Base-by-base conservation (phyloP, 768 basidiomycete species). In the Psilocybe sp. region DNA sequence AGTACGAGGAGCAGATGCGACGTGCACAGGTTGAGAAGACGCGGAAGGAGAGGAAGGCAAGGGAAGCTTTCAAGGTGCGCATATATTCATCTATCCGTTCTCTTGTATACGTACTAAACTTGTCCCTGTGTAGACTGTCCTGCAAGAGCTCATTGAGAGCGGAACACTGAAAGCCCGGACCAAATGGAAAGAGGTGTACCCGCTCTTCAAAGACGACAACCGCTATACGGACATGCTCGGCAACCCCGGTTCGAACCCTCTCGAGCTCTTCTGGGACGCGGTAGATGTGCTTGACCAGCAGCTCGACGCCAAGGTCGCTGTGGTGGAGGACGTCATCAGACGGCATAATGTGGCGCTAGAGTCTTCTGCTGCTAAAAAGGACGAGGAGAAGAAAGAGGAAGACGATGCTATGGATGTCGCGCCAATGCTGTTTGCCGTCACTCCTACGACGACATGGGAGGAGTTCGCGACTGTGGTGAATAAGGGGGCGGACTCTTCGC, bases 251-350 rank as follows among this genome's bases (percentile, higher is more conserved):
- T 96, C 93, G 1, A 94, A 90, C 57, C 95, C 96, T 1, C 77
- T 99, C 28, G 97, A 99, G 60, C 79, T 98, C 4, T 98, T 97
- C 70, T 97, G 94, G 92, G 96, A 98, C 67, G 64, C 79, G 9
- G 87, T 97, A 40, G 97, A 99, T 66, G 76, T 74, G 37, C 77
- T 97, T 2, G 94, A 93, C 61, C 90, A 94, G 62, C 79, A 84
- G 55, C 78, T 96, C 14, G 92, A 94, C 53, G 77, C 78, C 15
- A 90, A 90, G 61, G 84, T 90, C 14, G 76, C 76, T n/a, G 60
- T 80, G 28, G 81, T 88, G 3, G 84, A 87, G 51, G 77, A 73
- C 28, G 84, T 76, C 4, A 74, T 90, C 55, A 77, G 73, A 55
- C 72, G 74, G 42, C 60, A 78, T 56, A 80, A 82, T 50, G 65